These are phyloP conservation scores for Geosiphon pyriformis DNA, from an alignment of 192 early-diverging fungal genomes.

Conservation along the genomic window DNA sequence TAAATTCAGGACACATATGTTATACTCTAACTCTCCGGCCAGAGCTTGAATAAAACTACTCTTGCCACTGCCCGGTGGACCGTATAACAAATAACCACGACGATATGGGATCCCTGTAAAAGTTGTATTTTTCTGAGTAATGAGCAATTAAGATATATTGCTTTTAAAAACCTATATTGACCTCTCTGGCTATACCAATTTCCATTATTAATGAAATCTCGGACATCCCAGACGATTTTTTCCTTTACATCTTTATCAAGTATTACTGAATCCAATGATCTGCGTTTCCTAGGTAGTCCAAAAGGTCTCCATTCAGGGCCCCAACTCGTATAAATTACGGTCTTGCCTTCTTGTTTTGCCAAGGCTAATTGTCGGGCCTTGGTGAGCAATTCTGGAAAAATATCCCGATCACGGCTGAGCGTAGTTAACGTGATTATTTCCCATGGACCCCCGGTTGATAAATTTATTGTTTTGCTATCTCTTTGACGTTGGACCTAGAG, in stretches of 20 bases:
- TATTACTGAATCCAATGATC: constrained; percentile 67
- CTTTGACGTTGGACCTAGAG: constrained; percentile 67
- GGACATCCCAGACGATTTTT: constrained; percentile 63
- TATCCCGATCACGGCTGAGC: constrained; percentile 67
- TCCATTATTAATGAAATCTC: constrained; percentile 71
- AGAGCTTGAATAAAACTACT: constrained; percentile 90
- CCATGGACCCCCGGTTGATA: constrained; percentile 87
- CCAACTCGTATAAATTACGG: constrained; percentile 91
- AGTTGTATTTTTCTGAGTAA: neutral
- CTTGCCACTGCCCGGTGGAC: constrained; percentile 87
- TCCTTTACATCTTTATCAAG: constrained; percentile 63
- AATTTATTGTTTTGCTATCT: constrained; percentile 84
- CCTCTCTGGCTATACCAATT: constrained; percentile 81
- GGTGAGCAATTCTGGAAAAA: constrained; percentile 71
- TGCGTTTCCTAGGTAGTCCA: constrained; percentile 80
- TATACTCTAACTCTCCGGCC: constrained; percentile 81
- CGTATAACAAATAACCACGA: constrained; percentile 81
- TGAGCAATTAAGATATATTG: neutral
- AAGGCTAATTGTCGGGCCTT: constrained; percentile 81
- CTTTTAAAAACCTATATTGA: constrained; percentile 13
- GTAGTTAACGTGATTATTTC: constrained; percentile 94
- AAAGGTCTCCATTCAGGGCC: constrained; percentile 97
- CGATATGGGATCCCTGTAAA: constrained; percentile 74
- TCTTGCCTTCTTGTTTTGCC: constrained; percentile 88
- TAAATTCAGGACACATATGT: constrained; percentile 85